Evolutionary conservation across 2,329 filamentous ascomycete species (phyloP).

Genomic region (Aspergillaceae sp.): DNA sequence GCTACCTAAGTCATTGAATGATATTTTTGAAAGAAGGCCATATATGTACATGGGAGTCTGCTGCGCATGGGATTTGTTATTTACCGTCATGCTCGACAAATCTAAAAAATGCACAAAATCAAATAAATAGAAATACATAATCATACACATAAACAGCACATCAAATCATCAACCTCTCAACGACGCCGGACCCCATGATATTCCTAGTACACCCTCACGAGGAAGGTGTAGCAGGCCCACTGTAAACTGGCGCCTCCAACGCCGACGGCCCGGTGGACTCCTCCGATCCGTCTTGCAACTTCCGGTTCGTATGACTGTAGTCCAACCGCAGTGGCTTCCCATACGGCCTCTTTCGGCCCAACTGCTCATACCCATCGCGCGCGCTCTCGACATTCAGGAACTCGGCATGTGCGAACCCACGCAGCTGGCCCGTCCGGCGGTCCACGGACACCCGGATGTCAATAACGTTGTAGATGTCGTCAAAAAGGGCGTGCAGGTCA

Average conservation of each 20-base stretch:
- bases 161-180: background rate
- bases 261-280: background rate
- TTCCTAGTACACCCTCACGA: background rate
- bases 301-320: conserved; percentile 39
- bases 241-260: background rate
- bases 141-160: background rate
- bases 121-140: conserved; percentile 3
- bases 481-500: conserved; percentile 72
- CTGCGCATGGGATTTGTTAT: too few species aligned
- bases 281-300: background rate
- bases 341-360: conserved; percentile 53
- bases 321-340: conserved; percentile 59
- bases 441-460: conserved; percentile 79
- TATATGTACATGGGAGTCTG: too few species aligned
- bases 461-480: conserved; percentile 57
- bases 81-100: too few species aligned
- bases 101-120: background rate
- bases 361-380: conserved; percentile 47
- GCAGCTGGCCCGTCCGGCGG: conserved; percentile 66
- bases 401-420: conserved; percentile 78
- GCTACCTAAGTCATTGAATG: too few species aligned
- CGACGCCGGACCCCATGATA: too few species aligned
- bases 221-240: background rate
- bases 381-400: conserved; percentile 63
- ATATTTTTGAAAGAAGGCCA: too few species aligned